Conservation (phyloP, 169 alveolate genomes). For the Theileria luwenshuni region DNA sequence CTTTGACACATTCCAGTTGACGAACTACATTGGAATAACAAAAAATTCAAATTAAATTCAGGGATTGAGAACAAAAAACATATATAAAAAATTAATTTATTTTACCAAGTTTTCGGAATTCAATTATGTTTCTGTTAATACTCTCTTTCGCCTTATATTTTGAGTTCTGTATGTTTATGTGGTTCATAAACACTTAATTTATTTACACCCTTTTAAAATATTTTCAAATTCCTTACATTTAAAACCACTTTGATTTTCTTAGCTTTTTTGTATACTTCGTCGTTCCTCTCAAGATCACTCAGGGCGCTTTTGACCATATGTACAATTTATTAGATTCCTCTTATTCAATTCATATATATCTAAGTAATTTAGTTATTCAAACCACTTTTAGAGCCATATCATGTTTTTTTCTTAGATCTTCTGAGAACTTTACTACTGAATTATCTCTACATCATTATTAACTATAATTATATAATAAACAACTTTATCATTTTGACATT, state of each 20-base stretch:
- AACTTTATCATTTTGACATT: constrained; percentile 7
- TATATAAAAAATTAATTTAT: neutral
- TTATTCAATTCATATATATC: neutral
- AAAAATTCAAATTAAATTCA: neutral
- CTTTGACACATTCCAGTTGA: constrained; percentile 10
- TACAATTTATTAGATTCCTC: neutral
- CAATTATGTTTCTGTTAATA: neutral
- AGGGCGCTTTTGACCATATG: constrained; percentile 55
- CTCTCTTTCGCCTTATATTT: constrained; percentile 4
- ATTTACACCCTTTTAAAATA: neutral
- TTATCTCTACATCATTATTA: constrained; percentile 14
- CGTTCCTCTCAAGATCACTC: constrained; percentile 13
- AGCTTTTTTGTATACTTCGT: constrained; percentile 10
- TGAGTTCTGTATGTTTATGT: constrained; percentile 1
- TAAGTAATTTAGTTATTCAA: neutral
- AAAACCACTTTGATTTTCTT: constrained; percentile 1
- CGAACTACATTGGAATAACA: neutral
- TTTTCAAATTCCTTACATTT: constrained; percentile 4
- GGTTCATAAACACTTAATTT: neutral
- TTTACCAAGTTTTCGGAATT: constrained; percentile 1
- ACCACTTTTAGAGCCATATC: constrained; percentile 54
- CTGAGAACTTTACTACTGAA: constrained; percentile 24
- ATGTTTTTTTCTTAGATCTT: constrained; percentile 25
- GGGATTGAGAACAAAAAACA: neutral
- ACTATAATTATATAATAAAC: neutral